A percentile compares a stretch with the other conserved stretches of the same genome.
Conservation (phyloP, 1,284 basidiomycete genomes). For the Stereum hirsutum region DNA sequence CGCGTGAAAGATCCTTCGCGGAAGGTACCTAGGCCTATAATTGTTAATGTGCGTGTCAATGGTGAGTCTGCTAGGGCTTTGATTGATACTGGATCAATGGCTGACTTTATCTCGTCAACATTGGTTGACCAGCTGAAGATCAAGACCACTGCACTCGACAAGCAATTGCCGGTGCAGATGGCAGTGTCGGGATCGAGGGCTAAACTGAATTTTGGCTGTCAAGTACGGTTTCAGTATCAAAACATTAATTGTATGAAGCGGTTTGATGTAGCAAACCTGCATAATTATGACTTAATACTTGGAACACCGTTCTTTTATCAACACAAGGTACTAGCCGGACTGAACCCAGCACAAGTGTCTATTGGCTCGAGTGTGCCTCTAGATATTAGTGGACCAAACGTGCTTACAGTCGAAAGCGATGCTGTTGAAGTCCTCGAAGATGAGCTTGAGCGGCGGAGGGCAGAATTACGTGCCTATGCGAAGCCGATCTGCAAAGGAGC, state of each 20-base stretch:
- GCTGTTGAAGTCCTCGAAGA: slow-evolving; percentile 13
- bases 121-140: slow-evolving; percentile 21
- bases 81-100: slow-evolving; percentile 23
- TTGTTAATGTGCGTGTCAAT: slow-evolving; percentile 19
- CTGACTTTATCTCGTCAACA: slow-evolving; percentile 25
- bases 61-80: slow-evolving; percentile 17
- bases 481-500: slow-evolving; percentile 18
- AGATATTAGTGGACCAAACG: slow-evolving; percentile 13
- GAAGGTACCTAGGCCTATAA: slow-evolving; percentile 17
- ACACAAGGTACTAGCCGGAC: slow-evolving; percentile 13
- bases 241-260: slow-evolving; percentile 13
- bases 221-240: slow-evolving; percentile 20
- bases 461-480: slow-evolving; percentile 13
- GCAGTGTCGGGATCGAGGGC: slow-evolving; percentile 7
- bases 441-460: slow-evolving; percentile 10
- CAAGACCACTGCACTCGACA: slow-evolving; percentile 1
- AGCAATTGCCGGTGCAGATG: slow-evolving; percentile 9
- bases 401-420: slow-evolving; percentile 6
- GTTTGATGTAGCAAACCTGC: slow-evolving; percentile 22
- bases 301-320: slow-evolving; percentile 21
- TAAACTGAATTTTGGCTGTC: slow-evolving; percentile 4
- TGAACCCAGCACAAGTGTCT: slow-evolving; percentile 14
- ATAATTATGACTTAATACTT: slow-evolving; percentile 19
- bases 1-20: slow-evolving; percentile 13
- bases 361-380: slow-evolving; percentile 12